Conservation (phyloP, 2,329 filamentous ascomycete genomes). For the Dothidotthia symphoricarpi region DNA sequence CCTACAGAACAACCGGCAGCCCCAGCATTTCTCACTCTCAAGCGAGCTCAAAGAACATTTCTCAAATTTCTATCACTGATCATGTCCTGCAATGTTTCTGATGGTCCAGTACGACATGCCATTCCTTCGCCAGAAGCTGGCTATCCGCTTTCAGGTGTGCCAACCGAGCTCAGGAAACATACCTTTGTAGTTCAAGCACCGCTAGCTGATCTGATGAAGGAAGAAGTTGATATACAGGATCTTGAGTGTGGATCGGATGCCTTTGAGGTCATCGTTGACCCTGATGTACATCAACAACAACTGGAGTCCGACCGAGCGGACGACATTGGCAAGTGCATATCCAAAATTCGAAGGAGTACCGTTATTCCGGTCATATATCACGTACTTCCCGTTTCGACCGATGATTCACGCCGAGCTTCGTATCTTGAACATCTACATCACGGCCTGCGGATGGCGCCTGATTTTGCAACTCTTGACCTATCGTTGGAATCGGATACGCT, state of each 20-base stretch:
- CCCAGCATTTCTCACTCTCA: conserved; percentile 65
- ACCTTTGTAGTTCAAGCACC: conserved; percentile 67
- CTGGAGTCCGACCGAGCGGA: conserved; percentile 21
- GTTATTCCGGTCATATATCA: conserved; percentile 52
- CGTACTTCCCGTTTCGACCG: conserved; percentile 28
- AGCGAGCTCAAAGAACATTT: conserved; percentile 67
- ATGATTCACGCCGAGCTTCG: conserved; percentile 28
- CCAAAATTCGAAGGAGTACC: conserved; percentile 61
- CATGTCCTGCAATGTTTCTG: conserved; percentile 50
- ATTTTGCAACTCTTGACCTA: conserved; percentile 61
- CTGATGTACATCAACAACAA: conserved; percentile 13
- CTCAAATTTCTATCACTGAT: conserved; percentile 66
- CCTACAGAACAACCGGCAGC: conserved; percentile 34
- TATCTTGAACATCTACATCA: conserved; percentile 61
- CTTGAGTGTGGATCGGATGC: conserved; percentile 67
- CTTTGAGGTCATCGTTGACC: conserved; percentile 60
- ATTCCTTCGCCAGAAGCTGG: conserved; percentile 61
- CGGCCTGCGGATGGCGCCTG: conserved; percentile 60
- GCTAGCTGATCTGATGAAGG: conserved; percentile 56
- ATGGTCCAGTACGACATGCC: conserved; percentile 14
- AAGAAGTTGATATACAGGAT: conserved; percentile 60
- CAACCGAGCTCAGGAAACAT: conserved; percentile 60
- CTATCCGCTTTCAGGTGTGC: conserved; percentile 63
- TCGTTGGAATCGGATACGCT: conserved; percentile 55
- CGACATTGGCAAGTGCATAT: conserved; percentile 58